Base-by-base conservation (phyloP, 495 filamentous ascomycete species). In the Aspergillus biplanus region DNA sequence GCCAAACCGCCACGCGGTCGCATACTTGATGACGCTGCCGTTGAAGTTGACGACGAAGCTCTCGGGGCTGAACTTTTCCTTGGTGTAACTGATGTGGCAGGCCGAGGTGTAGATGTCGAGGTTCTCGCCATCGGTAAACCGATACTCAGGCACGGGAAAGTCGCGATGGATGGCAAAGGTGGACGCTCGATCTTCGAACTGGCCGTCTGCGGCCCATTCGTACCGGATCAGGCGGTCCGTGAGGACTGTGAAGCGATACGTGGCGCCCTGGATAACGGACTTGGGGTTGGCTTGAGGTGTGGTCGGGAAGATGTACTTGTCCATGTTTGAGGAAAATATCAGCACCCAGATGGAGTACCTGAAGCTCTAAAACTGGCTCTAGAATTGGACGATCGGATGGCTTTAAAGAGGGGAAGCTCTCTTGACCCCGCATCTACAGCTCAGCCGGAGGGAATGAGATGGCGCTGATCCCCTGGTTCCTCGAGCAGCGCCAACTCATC, bases 151-250 rank as follows among this genome's bases (percentile, higher is more conserved):
- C 0, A 77, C 73, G 13, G 82, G 72, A 37, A 83, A 75, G 3
- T 69, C 37, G 8, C 85, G 76, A 60, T 83, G 79, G 53, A 86
- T 73, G 27, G 85, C 85, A 58, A 87, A 77, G n/a, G 78, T 81
- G 6, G 83, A 86, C 6, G 78, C 80, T 21, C 84, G 80, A 69
- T 87, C 84, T 66, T 87, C 85, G 61, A 87, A 87, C 7, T 64
- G 67, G 56, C 76, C 69, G 57, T 87, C 85, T 15, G 59, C 67
- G 1, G 85, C 84, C 82, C 83, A 87, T 72, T 87, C 85, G 61
- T 77, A 86, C 21, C 85, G 82, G 18, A 87, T 34, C 1, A 87
- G 68, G 16, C 77, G 69, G 31, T 83, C 78, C 4, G 78, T 80
- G 32, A 87, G 73, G 16, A 87, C 63, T 31, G 77, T 85, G 71